A percentile compares a stretch with the other conserved stretches of the same genome.
Conservation (phyloP, 2,329 filamentous ascomycete species). For the Aureobasidium leucospermi region DNA sequence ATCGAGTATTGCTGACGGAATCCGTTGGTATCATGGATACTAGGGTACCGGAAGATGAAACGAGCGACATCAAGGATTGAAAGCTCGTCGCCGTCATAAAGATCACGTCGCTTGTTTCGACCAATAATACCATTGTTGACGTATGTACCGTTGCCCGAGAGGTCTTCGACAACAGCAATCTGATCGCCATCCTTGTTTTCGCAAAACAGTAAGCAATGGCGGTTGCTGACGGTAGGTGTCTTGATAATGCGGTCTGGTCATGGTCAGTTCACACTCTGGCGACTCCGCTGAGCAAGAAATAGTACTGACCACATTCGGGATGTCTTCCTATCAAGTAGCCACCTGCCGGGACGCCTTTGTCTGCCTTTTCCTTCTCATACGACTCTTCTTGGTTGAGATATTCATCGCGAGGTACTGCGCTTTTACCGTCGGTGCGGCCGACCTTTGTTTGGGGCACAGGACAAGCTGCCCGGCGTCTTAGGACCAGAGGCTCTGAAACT, state of each 20-base stretch:
- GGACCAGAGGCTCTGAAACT: slow-evolving; percentile 49
- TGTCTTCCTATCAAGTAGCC: slow-evolving; percentile 91
- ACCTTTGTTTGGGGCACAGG: slow-evolving; percentile 43
- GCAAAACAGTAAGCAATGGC: slow-evolving; percentile 64
- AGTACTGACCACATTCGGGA: slow-evolving; percentile 75
- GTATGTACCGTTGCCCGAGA: slow-evolving; percentile 94
- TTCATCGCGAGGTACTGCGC: slow-evolving; percentile 41
- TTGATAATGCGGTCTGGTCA: slow-evolving; percentile 60
- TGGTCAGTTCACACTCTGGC: not conserved
- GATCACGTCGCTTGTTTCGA: slow-evolving; percentile 81
- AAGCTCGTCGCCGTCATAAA: slow-evolving; percentile 86
- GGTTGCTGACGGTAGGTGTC: slow-evolving; percentile 77
- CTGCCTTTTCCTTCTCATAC: slow-evolving; percentile 46
- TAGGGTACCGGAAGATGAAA: slow-evolving; percentile 88
- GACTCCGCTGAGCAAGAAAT: not conserved
- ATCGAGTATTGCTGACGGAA: slow-evolving; percentile 85
- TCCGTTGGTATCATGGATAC: slow-evolving; percentile 61
- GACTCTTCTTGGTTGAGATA: slow-evolving; percentile 56
- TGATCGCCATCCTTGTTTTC: slow-evolving; percentile 52
- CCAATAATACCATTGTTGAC: slow-evolving; percentile 88
- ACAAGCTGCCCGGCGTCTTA: slow-evolving; percentile 68
- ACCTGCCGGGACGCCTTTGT: slow-evolving; percentile 56
- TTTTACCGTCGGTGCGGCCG: slow-evolving; percentile 31
- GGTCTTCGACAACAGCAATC: slow-evolving; percentile 75
- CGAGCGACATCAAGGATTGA: slow-evolving; percentile 76